Conservation (phyloP, 306 rosid genomes). For the Cucurbita ficifolia region DNA sequence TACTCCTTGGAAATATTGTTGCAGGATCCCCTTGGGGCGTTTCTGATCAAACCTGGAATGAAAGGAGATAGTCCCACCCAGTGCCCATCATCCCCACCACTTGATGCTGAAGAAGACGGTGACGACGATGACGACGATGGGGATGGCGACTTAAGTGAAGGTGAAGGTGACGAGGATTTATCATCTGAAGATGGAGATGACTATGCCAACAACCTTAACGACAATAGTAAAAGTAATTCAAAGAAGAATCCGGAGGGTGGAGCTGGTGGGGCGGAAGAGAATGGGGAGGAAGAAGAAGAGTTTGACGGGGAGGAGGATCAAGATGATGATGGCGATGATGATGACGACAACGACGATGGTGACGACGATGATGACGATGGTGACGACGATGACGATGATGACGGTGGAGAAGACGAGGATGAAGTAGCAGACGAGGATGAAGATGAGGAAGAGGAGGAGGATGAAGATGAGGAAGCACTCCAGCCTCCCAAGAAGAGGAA, state of each 20-base stretch:
- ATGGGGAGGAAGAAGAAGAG: constrained; percentile 48
- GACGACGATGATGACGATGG: constrained; percentile 26
- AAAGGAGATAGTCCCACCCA: constrained; percentile 24
- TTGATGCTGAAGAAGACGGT: constrained; percentile 49
- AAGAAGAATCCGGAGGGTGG: constrained; percentile 61
- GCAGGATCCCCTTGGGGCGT: constrained; percentile 30
- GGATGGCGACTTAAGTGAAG: constrained; percentile 39
- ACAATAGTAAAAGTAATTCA: constrained; percentile 32
- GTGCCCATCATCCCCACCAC: constrained; percentile 26
- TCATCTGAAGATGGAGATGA: constrained; percentile 72
- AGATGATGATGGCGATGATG: constrained; percentile 27
- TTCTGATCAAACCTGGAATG: constrained; percentile 8
- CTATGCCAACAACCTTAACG: constrained; percentile 41
- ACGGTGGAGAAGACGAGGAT: constrained; percentile 33
- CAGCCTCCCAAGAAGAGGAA: constrained; percentile 96
- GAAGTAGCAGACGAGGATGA: constrained; percentile 37
- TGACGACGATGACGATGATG: constrained; percentile 19
- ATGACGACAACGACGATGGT: constrained; percentile 21
- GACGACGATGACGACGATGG: constrained; percentile 44
- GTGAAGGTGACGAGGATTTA: constrained; percentile 68
- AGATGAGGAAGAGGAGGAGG: constrained; percentile 42
- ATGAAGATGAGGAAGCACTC: constrained; percentile 72
- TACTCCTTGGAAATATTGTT: constrained; percentile 8
- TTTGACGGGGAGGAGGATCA: constrained; percentile 18
- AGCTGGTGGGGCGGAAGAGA: constrained; percentile 49